A percentile compares a stretch with the other conserved stretches of the same genome.
Conservation (phyloP, 371 early-diverging fungal species). For the Dichotomocladium elegans region DNA sequence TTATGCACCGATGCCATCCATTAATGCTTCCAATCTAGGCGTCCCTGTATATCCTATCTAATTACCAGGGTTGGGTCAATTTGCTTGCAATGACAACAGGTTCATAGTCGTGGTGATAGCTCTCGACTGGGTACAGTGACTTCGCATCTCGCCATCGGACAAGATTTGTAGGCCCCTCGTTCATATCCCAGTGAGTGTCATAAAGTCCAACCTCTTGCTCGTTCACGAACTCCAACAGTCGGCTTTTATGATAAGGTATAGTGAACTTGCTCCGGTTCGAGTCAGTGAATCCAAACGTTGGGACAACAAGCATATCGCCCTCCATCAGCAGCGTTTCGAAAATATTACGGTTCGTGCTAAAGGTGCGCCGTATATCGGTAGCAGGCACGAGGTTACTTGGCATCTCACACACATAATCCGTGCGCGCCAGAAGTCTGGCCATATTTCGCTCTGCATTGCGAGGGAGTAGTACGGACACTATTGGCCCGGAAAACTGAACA, state of each 20-base stretch:
- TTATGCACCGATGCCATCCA: no score
- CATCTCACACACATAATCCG: slow-evolving; percentile 35
- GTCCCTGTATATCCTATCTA: not conserved
- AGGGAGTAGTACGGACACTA: slow-evolving; percentile 27
- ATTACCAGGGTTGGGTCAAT: slow-evolving; percentile 39
- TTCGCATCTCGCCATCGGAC: slow-evolving; percentile 33
- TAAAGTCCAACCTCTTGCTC: slow-evolving; percentile 25
- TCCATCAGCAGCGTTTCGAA: slow-evolving; percentile 23
- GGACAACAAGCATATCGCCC: slow-evolving; percentile 41
- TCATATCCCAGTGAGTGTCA: slow-evolving; percentile 43
- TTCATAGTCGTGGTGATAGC: slow-evolving; percentile 46
- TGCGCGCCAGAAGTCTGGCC: slow-evolving; percentile 39
- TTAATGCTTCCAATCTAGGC: not conserved
- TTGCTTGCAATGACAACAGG: slow-evolving; percentile 44
- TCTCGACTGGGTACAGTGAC: slow-evolving; percentile 31
- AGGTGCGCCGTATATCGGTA: slow-evolving; percentile 32
- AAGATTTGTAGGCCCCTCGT: slow-evolving; percentile 39
- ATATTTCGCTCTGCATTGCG: slow-evolving; percentile 49
- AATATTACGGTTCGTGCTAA: slow-evolving; percentile 29
- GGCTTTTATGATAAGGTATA: slow-evolving; percentile 27
- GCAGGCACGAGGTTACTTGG: slow-evolving; percentile 35
- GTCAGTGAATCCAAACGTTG: slow-evolving; percentile 32
- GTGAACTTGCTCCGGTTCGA: slow-evolving; percentile 9
- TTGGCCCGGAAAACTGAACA: slow-evolving; percentile 13
- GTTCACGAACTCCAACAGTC: slow-evolving; percentile 20